phyloP scores from a whole-genome alignment of 148 eudicot species.

The Camellia sinensis region DNA sequence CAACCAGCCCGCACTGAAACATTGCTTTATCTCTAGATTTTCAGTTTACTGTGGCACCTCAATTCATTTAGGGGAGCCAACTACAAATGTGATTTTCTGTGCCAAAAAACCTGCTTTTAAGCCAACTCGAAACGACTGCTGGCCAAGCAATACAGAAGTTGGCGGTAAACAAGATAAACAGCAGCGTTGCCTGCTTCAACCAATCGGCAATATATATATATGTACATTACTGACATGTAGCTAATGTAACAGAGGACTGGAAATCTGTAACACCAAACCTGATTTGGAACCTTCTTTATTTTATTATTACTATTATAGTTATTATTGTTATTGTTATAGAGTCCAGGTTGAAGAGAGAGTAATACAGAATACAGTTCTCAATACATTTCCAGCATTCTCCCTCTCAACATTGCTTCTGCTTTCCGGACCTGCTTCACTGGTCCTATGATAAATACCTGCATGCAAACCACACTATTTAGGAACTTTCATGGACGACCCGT shows the following conservation, averaged over 20 bases:
- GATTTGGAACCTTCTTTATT: not conserved
- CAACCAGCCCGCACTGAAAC: no score
- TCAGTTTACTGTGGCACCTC: no score
- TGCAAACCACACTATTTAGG: not conserved
- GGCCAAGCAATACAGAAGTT: not conserved
- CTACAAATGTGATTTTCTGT: no score
- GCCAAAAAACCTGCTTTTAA: no score
- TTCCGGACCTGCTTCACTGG: slow-evolving; percentile 77
- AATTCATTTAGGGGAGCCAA: no score
- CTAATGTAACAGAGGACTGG: not conserved
- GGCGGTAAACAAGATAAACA: not conserved
- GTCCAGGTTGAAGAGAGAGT: not conserved
- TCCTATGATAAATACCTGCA: slow-evolving; percentile 80
- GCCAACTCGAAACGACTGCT: not conserved
- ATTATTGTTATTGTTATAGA: not conserved
- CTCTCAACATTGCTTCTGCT: slow-evolving; percentile 85
- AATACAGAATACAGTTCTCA: not conserved
- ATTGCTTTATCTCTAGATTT: no score
- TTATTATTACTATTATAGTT: not conserved
- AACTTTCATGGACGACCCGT: not conserved
- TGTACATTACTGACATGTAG: not conserved
- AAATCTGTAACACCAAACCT: not conserved
- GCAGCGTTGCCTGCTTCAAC: not conserved
- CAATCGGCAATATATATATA: not conserved
- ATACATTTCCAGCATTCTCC: slow-evolving; percentile 62